Evolutionary conservation across 495 filamentous ascomycete genomes (phyloP).

Genomic region (Barbatosphaeria neglecta): DNA sequence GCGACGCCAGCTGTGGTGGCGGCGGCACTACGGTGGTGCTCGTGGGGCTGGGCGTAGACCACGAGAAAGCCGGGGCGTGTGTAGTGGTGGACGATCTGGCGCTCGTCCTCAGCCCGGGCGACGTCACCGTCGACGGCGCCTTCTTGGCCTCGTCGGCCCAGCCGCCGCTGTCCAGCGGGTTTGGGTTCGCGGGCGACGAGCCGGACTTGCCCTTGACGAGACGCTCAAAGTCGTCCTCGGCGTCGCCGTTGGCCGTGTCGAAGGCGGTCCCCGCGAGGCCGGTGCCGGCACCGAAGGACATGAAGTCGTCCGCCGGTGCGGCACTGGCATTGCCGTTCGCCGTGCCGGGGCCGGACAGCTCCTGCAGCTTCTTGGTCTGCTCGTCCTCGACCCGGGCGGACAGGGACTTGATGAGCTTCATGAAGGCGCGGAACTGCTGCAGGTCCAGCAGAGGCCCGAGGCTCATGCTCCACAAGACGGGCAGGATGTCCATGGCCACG

Average conservation of each 20-base stretch:
- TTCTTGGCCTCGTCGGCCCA: slow-evolving; percentile 27
- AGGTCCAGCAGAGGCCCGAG: slow-evolving; percentile 81
- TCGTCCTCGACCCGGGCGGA: slow-evolving; percentile 74
- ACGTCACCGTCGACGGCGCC: slow-evolving; percentile 12
- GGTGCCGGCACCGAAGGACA: slow-evolving; percentile 49
- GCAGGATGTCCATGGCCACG: slow-evolving; percentile 80
- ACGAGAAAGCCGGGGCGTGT: slow-evolving; percentile 41
- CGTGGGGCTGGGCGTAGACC: slow-evolving; percentile 42
- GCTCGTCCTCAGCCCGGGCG: slow-evolving; percentile 9
- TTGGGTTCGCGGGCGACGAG: slow-evolving; percentile 6
- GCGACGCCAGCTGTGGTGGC: slow-evolving; percentile 9
- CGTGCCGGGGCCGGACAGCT: slow-evolving; percentile 52
- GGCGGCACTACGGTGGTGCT: slow-evolving; percentile 6
- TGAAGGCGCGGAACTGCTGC: slow-evolving; percentile 77
- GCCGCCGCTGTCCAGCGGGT: slow-evolving; percentile 26
- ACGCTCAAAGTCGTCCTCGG: slow-evolving; percentile 67
- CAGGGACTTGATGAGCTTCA: slow-evolving; percentile 72
- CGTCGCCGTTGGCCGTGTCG: slow-evolving; percentile 36
- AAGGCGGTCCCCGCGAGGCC: slow-evolving; percentile 36
- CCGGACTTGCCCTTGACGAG: slow-evolving; percentile 61
- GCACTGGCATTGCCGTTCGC: slow-evolving; percentile 19
- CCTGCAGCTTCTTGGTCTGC: slow-evolving; percentile 74
- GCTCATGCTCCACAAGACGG: slow-evolving; percentile 82
- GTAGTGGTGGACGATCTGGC: slow-evolving; percentile 4
- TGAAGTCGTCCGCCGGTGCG: slow-evolving; percentile 41